A percentile compares a stretch with the other conserved stretches of the same genome.
phyloP scores from a whole-genome alignment of 2,329 filamentous ascomycete genomes.

The Phaeosphaeriaceae sp. region DNA sequence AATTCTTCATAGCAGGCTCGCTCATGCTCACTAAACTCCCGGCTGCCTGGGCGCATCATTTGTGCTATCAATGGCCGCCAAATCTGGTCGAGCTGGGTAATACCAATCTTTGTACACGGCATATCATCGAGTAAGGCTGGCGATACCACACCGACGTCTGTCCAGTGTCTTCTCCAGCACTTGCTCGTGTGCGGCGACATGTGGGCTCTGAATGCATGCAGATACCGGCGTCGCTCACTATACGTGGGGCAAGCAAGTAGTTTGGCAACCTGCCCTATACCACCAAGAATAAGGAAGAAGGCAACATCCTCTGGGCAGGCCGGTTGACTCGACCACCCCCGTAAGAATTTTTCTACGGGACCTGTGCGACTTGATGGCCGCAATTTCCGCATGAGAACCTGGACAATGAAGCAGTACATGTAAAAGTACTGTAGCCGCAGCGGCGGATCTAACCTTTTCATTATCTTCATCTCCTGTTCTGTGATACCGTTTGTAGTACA shows the following conservation, averaged over 20 bases:
- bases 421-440: slow-evolving; percentile 46
- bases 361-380: slow-evolving; percentile 37
- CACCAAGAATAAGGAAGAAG: slow-evolving; percentile 44
- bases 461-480: slow-evolving; percentile 34
- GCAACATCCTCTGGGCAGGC: slow-evolving; percentile 45
- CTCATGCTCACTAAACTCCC: slow-evolving; percentile 39
- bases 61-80: slow-evolving; percentile 42
- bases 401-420: slow-evolving; percentile 47
- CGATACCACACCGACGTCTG: slow-evolving; percentile 42
- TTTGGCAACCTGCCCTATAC: slow-evolving; percentile 44
- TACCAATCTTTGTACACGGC: slow-evolving; percentile 44
- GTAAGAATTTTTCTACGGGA: slow-evolving; percentile 37
- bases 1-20: slow-evolving; percentile 37
- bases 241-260: slow-evolving; percentile 41
- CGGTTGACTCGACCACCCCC: slow-evolving; percentile 41
- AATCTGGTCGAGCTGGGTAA: slow-evolving; percentile 46
- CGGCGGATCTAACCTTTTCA: slow-evolving; percentile 39
- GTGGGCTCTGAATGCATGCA: slow-evolving; percentile 43
- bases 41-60: slow-evolving; percentile 37
- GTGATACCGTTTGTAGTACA: slow-evolving; percentile 40
- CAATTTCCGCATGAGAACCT: slow-evolving; percentile 41
- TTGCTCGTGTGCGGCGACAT: slow-evolving; percentile 45
- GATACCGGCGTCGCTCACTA: slow-evolving; percentile 38
- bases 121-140: slow-evolving; percentile 44
- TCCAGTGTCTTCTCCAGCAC: slow-evolving; percentile 44